phyloP scores from a whole-genome alignment of 805 yeast species.

The Ogataea degrootiae region DNA sequence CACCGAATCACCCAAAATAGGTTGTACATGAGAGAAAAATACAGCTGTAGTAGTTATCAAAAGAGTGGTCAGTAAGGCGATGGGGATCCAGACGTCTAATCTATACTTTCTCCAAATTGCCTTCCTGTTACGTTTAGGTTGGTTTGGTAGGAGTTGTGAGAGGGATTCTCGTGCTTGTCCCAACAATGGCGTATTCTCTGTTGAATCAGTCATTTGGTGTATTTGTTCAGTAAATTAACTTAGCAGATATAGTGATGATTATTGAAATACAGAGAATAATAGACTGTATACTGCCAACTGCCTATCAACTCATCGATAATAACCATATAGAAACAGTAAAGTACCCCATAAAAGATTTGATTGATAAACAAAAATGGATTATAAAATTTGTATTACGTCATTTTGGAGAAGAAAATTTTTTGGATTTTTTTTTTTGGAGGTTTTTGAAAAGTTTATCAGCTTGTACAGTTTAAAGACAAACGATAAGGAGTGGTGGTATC shows the following conservation, averaged over 20 bases:
- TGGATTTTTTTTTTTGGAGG: not conserved
- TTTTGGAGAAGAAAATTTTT: not conserved
- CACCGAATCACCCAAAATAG: conserved; percentile 28
- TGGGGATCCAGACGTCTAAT: conserved; percentile 25
- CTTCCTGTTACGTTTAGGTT: conserved; percentile 1
- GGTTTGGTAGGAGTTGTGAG: conserved; percentile 8
- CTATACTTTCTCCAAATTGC: conserved; percentile 7
- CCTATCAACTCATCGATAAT: too few species aligned
- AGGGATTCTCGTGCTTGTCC: conserved; percentile 12
- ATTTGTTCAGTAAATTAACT: not conserved
- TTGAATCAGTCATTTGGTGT: not conserved
- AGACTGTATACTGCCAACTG: too few species aligned
- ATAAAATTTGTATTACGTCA: too few species aligned
- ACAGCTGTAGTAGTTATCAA: conserved; percentile 7
- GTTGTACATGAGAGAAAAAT: conserved; percentile 18
- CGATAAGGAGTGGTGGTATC: too few species aligned
- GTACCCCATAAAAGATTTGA: too few species aligned
- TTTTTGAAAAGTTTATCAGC: too few species aligned
- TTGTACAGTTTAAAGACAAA: too few species aligned
- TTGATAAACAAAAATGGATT: too few species aligned
- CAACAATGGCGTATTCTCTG: conserved; percentile 16
- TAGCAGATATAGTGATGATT: not conserved
- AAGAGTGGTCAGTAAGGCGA: conserved; percentile 10
- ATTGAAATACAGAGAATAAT: too few species aligned
- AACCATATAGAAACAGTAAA: too few species aligned